Percentiles rank a stretch among this genome's conserved stretches.
Evolutionary conservation across 441 rosid genomes (phyloP).

Genomic region (Eruca vesicaria): DNA sequence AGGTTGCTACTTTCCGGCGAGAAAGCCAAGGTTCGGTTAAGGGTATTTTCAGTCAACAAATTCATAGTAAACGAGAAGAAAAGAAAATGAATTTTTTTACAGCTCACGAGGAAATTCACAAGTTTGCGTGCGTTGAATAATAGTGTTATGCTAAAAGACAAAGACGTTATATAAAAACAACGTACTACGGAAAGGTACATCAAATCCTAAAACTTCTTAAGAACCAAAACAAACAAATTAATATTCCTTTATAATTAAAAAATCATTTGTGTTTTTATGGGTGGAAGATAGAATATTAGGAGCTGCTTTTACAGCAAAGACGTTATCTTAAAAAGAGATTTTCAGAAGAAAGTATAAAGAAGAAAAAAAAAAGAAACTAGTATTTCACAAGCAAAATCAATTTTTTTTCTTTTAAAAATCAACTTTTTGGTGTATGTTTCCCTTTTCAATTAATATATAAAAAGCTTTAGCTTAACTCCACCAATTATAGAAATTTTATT

Average conservation of each 20-base stretch:
- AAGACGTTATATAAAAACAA: not conserved
- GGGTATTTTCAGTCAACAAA: conserved; percentile 24
- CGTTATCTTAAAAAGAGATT: conserved; percentile 16
- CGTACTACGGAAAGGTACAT: conserved; percentile 41
- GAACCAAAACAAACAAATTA: not conserved
- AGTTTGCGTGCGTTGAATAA: conserved; percentile 3
- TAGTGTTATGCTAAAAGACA: conserved; percentile 20
- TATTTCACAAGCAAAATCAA: conserved; percentile 22
- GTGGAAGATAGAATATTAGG: conserved; percentile 14
- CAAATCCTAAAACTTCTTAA: not conserved
- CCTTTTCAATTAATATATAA: not conserved
- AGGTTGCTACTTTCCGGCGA: conserved; percentile 39
- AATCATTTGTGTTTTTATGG: conserved; percentile 7
- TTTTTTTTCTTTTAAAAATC: not conserved
- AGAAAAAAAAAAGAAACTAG: not conserved
- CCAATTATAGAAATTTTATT: conserved; percentile 10
- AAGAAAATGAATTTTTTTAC: not conserved
- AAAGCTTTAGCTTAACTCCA: conserved; percentile 26
- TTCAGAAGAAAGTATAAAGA: not conserved
- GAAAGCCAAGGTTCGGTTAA: conserved; percentile 33
- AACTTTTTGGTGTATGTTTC: not conserved
- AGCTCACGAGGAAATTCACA: not conserved
- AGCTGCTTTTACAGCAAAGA: conserved; percentile 18
- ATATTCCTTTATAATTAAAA: not conserved
- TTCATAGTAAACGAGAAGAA: not conserved